Percentiles rank a stretch among this genome's conserved stretches.
These are phyloP conservation scores for Aureobasidium pullulans DNA, from an alignment of 2,329 filamentous ascomycete genomes.

Conservation along the genomic window DNA sequence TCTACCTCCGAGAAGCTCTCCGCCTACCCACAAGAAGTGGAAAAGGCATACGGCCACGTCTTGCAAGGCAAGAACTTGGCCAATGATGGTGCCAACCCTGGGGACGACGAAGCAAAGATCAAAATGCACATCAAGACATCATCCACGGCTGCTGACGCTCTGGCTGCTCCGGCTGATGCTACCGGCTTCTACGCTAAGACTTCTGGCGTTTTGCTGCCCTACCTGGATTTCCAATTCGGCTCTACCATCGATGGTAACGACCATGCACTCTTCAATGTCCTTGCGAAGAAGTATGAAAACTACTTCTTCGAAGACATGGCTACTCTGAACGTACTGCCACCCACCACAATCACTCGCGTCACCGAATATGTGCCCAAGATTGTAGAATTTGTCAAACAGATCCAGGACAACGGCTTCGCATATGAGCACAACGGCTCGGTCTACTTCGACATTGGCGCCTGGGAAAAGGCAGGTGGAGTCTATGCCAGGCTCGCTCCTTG, in stretches of 20 bases:
- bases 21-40: conserved; percentile 40
- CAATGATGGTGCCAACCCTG: conserved; percentile 46
- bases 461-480: conserved; percentile 74
- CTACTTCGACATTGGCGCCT: conserved; percentile 85
- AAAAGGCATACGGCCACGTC: conserved; percentile 47
- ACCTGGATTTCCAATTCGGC: conserved; percentile 61
- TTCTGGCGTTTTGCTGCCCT: conserved; percentile 68
- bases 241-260: conserved; percentile 52
- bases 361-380: conserved; percentile 89
- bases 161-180: conserved; percentile 29
- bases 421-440: conserved; percentile 68
- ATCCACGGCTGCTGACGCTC: conserved; percentile 45
- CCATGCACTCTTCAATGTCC: conserved; percentile 73
- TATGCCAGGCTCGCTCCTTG: conserved; percentile 83
- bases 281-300: conserved; percentile 80
- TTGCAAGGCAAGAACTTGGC: conserved; percentile 49
- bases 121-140: conserved; percentile 78
- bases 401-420: conserved; percentile 78
- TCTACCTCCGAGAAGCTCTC: conserved; percentile 35
- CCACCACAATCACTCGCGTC: conserved; percentile 79
- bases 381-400: conserved; percentile 72
- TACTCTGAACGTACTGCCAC: conserved; percentile 73
- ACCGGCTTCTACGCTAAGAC: conserved; percentile 48
- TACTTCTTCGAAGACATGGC: conserved; percentile 85
- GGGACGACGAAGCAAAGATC: conserved; percentile 76